Base-by-base conservation (phyloP, 352 stramenopile species). In the Paralagenidium karlingii region DNA sequence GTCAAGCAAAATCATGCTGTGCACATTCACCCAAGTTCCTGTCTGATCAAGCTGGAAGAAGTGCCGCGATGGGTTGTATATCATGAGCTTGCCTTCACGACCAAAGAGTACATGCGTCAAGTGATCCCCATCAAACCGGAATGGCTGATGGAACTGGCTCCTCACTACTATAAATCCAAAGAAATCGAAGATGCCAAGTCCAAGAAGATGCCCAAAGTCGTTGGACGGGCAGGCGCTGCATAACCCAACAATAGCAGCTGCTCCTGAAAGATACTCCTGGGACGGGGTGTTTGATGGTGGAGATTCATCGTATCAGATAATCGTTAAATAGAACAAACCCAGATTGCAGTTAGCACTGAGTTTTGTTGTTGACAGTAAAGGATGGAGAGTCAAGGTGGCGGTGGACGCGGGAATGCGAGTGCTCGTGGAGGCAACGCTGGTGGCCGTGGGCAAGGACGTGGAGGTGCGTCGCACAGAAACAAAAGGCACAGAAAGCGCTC, bases 1-100 rank as follows among this genome's bases (percentile, higher is more conserved):
- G 85, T 98, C 31, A 99, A 99, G 65, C 95, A 99, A 60, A 98
- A 99, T 63, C 96, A 99, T 60, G 78, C 97, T 8, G 95, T 99
- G 24, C 78, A 94, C 38, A 66, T 99, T 40, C 96, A 99, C 62
- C 96, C 96, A 37, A 50, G 43, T 13, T 94, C 87, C n/a, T 97
- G 86, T 24, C 87, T 96, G 33, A 36, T 36, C 22, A 36, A 36
- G 22, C 60, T 99, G 1, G 82, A 96, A 49, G 80, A 86, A 53
- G 97, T 97, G 60, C 94, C 95, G 22, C 82, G 97, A 38, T 99
- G 96, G 96, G 93, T 98, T 19, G 67, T 99, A 25, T 98, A 95
- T 78, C 96, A 99, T 50, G 96, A 99, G 62, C 99, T 99, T 58
- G 94, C 98, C 25, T 75, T 99, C 42, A 99, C 96, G 18, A 96